Percentiles rank a stretch among this genome's conserved stretches.
phyloP scores from a whole-genome alignment of 2,329 filamentous ascomycete species.

The Thyridium curvatum region DNA sequence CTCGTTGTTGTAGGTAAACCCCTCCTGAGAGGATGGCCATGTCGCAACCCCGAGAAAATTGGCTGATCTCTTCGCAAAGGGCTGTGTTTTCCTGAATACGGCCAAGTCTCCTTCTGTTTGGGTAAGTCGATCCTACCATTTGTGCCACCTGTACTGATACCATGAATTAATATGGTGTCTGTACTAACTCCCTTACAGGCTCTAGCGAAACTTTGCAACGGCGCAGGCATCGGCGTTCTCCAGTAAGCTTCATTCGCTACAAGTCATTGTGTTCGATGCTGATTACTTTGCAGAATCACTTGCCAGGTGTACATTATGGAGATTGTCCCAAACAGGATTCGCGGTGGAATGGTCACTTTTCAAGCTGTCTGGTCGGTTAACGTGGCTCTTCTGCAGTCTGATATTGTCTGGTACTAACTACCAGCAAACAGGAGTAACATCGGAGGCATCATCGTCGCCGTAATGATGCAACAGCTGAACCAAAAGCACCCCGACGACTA shows the following conservation, averaged over 20 bases:
- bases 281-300: constrained; percentile 1
- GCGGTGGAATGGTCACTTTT: constrained; percentile 7
- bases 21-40: too few relatives aligned
- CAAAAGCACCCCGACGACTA: constrained; percentile 8
- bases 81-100: constrained; percentile 6
- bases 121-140: neutral
- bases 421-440: constrained; percentile 7
- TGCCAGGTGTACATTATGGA: constrained; percentile 9
- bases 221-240: constrained; percentile 5
- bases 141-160: too few relatives aligned
- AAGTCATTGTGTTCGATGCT: too few relatives aligned
- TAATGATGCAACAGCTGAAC: constrained; percentile 8
- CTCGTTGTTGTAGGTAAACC: constrained; percentile 1
- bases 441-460: constrained; percentile 3
- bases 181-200: neutral
- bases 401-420: too few relatives aligned
- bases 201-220: constrained; percentile 6
- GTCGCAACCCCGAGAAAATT: too few relatives aligned
- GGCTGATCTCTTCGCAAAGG: too few relatives aligned
- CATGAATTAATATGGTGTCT: neutral
- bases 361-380: constrained; percentile 4
- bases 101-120: constrained; percentile 5
- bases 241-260: neutral
- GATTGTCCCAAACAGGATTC: constrained; percentile 8
- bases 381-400: too few relatives aligned